Evolutionary conservation across 371 early-diverging fungal genomes (phyloP), one percentile per base, ranked within the genome.

Genomic region (Mucor saturninus): DNA sequence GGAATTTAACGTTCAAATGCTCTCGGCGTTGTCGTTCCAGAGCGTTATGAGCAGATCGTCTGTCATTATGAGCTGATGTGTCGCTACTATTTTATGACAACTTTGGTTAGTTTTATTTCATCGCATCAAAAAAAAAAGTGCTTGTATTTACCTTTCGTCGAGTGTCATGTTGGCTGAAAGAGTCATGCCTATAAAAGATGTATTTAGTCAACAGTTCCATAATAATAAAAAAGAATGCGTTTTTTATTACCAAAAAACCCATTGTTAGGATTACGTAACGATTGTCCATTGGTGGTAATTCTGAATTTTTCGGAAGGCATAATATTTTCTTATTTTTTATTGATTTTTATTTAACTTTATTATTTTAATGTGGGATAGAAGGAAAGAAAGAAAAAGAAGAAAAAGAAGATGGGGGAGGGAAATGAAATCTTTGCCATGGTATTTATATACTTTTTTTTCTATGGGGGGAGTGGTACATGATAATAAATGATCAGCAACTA

Each of bases 21-120:
- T 92, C 93, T 32, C 93, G 85, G 52, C 93, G 81, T 59, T 91
- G 91, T 21, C 93, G 81, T 65, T 92, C 93, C 28, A 90, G 77
- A 29, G 91, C 91, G 58, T 92, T 92, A 68, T 92, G 93, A 45
- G 84, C 89, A n/a, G 89, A 89, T 75, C 74, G 77, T 78, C 80
- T 90, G 50, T 74, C 74, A 54, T 68, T 64, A 38, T 70, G 69
- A 32, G 72, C 72, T 14, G 74, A 70, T n/a, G 65, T 51, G 14
- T 76, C 76, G 59, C 71, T 76, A 45, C 29, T 32, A 21, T 21
- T 21, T 21, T 21, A 21, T 21, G 21, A 21, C 21, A 21, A 21
- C 21, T 21, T 21, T 21, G 21, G 21, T 21, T 21, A 21, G 21
- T 21, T 21, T 21, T 21, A 21, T 21, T 21, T 21, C 21, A 21